Conservation (phyloP, 2,329 filamentous ascomycete species). For the Penicillium sp. region DNA sequence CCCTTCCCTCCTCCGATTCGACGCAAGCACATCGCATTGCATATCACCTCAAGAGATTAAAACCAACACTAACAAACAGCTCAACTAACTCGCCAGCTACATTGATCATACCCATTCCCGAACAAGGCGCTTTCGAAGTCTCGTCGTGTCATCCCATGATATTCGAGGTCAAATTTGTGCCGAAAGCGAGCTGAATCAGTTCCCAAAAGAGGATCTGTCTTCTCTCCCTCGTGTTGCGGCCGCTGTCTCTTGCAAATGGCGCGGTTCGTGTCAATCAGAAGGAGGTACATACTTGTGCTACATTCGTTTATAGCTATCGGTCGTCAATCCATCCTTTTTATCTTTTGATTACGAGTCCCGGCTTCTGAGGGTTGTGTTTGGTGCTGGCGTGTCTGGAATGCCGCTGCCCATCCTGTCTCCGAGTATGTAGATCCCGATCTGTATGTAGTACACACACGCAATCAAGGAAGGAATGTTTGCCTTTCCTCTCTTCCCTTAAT, state of each 20-base stretch:
- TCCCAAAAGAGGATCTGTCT: conserved; percentile 23
- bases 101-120: background rate
- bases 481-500: background rate
- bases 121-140: conserved; percentile 50
- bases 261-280: conserved; percentile 50
- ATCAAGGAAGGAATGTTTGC: conserved; percentile 15
- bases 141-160: conserved; percentile 48
- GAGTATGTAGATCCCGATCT: conserved; percentile 9
- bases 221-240: conserved; percentile 51
- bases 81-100: background rate
- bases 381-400: background rate
- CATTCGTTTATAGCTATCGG: background rate
- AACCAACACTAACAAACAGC: background rate
- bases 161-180: conserved; percentile 53
- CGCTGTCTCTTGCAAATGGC: conserved; percentile 38
- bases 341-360: too few species aligned
- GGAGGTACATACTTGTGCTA: conserved; percentile 44
- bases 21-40: background rate
- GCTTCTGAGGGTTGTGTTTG: background rate
- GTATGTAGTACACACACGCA: conserved; percentile 1
- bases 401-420: background rate
- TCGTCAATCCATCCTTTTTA: too few species aligned
- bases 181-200: conserved; percentile 37
- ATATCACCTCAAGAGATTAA: background rate
- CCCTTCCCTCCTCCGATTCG: background rate